A percentile compares a stretch with the other conserved stretches of the same genome.
phyloP scores from a whole-genome alignment of 1,284 basidiomycete genomes.

The Wallemia mellicola region DNA sequence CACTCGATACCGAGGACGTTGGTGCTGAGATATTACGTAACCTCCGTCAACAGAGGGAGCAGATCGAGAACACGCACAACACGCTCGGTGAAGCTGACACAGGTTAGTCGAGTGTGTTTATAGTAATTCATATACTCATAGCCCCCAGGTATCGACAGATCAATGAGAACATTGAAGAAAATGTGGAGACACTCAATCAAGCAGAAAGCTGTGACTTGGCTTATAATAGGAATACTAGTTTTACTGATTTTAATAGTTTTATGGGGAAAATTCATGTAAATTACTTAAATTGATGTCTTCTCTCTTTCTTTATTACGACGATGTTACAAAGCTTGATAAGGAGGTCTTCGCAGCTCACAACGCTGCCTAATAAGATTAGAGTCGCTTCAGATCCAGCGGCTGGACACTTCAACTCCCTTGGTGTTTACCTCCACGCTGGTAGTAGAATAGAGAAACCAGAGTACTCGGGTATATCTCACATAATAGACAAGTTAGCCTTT shows the following conservation, averaged over 20 bases:
- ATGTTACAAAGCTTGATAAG: not conserved
- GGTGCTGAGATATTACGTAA: slow-evolving; percentile 74
- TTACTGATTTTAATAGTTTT: not conserved
- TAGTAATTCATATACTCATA: too few relatives aligned
- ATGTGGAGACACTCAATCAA: not conserved
- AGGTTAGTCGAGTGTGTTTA: too few relatives aligned
- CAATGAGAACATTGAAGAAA: not conserved
- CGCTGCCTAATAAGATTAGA: slow-evolving; percentile 64
- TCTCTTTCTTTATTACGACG: not conserved
- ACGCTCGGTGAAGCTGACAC: slow-evolving; percentile 16
- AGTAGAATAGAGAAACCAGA: slow-evolving; percentile 57
- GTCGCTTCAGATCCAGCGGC: slow-evolving; percentile 75
- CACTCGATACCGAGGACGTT: slow-evolving; percentile 82
- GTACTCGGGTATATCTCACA: slow-evolving; percentile 60
- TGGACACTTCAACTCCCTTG: slow-evolving; percentile 79
- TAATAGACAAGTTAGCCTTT: slow-evolving; percentile 83
- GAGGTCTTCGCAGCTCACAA: slow-evolving; percentile 25
- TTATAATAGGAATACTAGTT: not conserved
- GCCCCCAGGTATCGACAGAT: not conserved
- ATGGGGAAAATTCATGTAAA: not conserved
- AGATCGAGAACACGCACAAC: slow-evolving; percentile 76
- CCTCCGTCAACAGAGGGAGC: slow-evolving; percentile 63
- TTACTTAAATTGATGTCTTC: not conserved
- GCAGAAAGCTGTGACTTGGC: not conserved
- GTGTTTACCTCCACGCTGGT: slow-evolving; percentile 78